These are phyloP conservation scores for Fusarium dlaminii DNA, from an alignment of 2,329 filamentous ascomycete genomes.

Conservation along the genomic window DNA sequence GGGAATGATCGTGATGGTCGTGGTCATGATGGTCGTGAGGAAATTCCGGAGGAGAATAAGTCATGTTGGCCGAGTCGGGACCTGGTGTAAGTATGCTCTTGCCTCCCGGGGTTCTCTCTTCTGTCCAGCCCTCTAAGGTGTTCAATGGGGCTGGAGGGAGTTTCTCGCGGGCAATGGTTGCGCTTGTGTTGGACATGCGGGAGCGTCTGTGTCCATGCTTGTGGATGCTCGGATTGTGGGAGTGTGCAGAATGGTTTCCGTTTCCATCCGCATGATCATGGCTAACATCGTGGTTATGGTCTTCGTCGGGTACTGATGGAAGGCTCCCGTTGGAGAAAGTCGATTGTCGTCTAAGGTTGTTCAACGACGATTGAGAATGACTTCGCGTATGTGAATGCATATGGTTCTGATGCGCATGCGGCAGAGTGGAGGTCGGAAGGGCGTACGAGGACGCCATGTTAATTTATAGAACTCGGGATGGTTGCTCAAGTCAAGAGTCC, in stretches of 20 bases:
- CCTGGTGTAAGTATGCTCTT: constrained; percentile 51
- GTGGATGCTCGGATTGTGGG: constrained; percentile 40
- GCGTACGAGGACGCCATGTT: constrained; percentile 63
- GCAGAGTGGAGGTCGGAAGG: constrained; percentile 61
- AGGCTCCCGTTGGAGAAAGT: constrained; percentile 48
- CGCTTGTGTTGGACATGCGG: constrained; percentile 45
- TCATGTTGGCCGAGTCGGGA: constrained; percentile 41
- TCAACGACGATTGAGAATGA: constrained; percentile 52
- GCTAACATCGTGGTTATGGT: constrained; percentile 45
- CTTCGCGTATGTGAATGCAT: constrained; percentile 53
- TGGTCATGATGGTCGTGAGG: constrained; percentile 42
- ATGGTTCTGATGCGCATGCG: constrained; percentile 57
- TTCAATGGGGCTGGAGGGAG: constrained; percentile 46
- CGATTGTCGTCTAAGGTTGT: constrained; percentile 47
- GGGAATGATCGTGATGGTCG: constrained; percentile 40
- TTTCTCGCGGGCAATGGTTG: constrained; percentile 45
- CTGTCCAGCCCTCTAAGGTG: constrained; percentile 53
- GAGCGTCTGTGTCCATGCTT: constrained; percentile 45
- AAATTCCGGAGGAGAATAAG: constrained; percentile 45
- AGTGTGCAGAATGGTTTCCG: constrained; percentile 37
- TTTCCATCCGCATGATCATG: constrained; percentile 33
- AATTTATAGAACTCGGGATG: neutral
- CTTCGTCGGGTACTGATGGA: constrained; percentile 45
- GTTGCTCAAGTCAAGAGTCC: constrained; percentile 14
- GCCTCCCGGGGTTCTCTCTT: constrained; percentile 53